Base-by-base conservation (phyloP, 2,329 filamentous ascomycete genomes). In the Colletotrichum filicis region DNA sequence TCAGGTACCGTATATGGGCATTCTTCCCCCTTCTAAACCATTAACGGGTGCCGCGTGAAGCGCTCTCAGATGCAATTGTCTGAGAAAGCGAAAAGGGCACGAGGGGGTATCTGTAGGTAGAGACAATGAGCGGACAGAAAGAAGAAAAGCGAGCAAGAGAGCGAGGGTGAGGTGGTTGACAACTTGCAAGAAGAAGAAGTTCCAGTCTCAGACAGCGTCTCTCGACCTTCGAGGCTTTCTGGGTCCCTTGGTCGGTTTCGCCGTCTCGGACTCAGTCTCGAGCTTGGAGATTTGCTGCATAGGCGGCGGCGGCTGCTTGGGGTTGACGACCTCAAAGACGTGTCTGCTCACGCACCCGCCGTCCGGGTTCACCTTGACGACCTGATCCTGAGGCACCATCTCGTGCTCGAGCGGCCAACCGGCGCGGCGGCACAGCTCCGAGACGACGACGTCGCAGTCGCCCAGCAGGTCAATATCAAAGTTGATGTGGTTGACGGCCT, bases 401-500 rank as follows among this genome's bases (percentile, higher is more conserved):
- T 94, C 92, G 79, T 98, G 95, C 57, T 89, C 80, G 66, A 98
- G 83, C 7, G 91, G 86, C 97, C 97, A 98, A 3, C 92, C 93
- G 1, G 94, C 92, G 14, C 94, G 90, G 57, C 92, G 90, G 80
- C 94, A 96, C 65, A 99, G 88, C 84, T 98, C 96, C 0, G 93
- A 89, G 16, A 98, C 93, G 9, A 98, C 92, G 53, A 95, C 89
- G 80, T 99, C 97, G 83, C 96, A 98, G 80, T 98, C 95, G 46
- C 97, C 97, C n/a, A 98, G 87, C 68, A 99, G 88, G 80, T 98
- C 95, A 76, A 99, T 95, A 82, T 99, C 97, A 78, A 99, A 98
- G 80, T 97, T 95, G 80, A 97, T 94, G 82, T 98, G 96, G 46
- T 87, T 88, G 68, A 98, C 94, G 3, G 95, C 92, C 85, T 94